These are phyloP conservation scores for Fermentozyma sake DNA, from an alignment of 1,139 yeast species.

Conservation along the genomic window DNA sequence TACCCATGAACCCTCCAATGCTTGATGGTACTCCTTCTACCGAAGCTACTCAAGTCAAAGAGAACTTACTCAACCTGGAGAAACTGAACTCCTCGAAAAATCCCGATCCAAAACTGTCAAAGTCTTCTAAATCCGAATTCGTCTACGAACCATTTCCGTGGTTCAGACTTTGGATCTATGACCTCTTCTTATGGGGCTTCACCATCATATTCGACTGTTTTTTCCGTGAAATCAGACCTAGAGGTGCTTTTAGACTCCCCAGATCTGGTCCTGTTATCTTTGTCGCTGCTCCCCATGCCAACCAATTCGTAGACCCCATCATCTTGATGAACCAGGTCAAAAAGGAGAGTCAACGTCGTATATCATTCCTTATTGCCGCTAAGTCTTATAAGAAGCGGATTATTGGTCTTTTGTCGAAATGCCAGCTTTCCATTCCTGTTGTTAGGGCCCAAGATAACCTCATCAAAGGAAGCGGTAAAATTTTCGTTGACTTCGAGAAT, in stretches of 20 bases:
- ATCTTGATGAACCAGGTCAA: constrained; percentile 79
- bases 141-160: constrained; percentile 20
- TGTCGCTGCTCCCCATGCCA: constrained; percentile 97
- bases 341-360: constrained; percentile 64
- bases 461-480: constrained; percentile 55
- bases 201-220: constrained; percentile 50
- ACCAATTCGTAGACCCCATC: constrained; percentile 92
- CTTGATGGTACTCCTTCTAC: too few relatives aligned
- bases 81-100: too few relatives aligned
- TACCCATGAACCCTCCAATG: too few relatives aligned
- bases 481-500: constrained; percentile 46
- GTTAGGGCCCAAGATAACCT: constrained; percentile 87
- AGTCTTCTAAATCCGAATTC: constrained; percentile 3
- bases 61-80: too few relatives aligned
- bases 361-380: constrained; percentile 85
- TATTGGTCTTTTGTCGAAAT: constrained; percentile 71
- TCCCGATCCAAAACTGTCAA: too few relatives aligned
- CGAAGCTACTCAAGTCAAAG: too few relatives aligned
- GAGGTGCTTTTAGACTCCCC: constrained; percentile 90
- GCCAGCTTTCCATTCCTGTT: constrained; percentile 84
- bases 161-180: constrained; percentile 41
- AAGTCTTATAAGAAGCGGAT: constrained; percentile 64
- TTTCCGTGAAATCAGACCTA: constrained; percentile 83
- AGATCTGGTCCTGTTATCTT: constrained; percentile 81
- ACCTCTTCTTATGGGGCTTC: constrained; percentile 46